Evolutionary conservation across 2,329 filamentous ascomycete genomes (phyloP), one percentile per base, ranked within the genome.

Genomic region (Paecilomyces niveus): DNA sequence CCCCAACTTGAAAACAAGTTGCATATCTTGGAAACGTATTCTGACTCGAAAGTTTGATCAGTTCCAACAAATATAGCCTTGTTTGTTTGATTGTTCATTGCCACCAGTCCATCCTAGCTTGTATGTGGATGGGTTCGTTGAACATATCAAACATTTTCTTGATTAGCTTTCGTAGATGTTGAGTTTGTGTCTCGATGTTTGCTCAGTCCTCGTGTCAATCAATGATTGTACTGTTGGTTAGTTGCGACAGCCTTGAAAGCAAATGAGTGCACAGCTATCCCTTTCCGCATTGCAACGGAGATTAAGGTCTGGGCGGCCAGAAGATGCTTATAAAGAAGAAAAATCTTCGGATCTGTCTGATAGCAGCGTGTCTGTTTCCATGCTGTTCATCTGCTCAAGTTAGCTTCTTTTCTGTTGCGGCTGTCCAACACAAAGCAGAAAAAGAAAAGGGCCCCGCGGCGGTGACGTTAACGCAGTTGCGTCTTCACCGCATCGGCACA

Each of bases 401-500:
- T 33, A 15, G 32, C 8, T 11, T 33, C 35, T 18, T 45, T 21
- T 18, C 39, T 21, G 54, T 56, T 52, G 60, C 24, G 26, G 54
- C 24, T 57, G 32, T 35, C 31, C 50, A 50, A 21, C 33, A 45
- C 18, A 22, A 55, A 35, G 21, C 31, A 49, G 11, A 45, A 53
- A 26, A 24, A 29, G 9, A n/a, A 18, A 29, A 57, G 39, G 26
- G 9, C 63, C 63, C 65, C 63, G 61, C 62, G 62, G 65, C 57
- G 65, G 31, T 39, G 39, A 58, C 45, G 56, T 45, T 67, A 62
- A 65, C 64, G 61, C 63, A 61, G 62, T 60, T 58, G 61, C 59
- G 61, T 62, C 61, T 39, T 68, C 66, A 68, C 64, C 64, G 64
- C 64, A 66, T 64, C 60, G 61, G 32, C 24, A n/a, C 32, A 33